A percentile compares a stretch with the other conserved stretches of the same genome.
These are phyloP conservation scores for Salvia sclarea DNA, from an alignment of 305 asterid genomes.

Conservation along the genomic window DNA sequence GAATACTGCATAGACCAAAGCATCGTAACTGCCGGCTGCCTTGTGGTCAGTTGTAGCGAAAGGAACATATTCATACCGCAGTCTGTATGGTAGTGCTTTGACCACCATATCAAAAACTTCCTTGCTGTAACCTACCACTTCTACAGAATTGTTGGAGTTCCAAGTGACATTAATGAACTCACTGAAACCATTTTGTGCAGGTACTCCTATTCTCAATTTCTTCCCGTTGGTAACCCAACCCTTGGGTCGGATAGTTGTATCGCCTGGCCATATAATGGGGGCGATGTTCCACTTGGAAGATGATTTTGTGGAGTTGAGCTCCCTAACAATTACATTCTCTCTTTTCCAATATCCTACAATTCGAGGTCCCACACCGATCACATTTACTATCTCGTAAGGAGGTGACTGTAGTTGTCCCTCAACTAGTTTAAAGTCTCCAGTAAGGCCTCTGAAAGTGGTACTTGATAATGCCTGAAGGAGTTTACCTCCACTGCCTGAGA, in stretches of 20 bases:
- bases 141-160: conserved; percentile 35
- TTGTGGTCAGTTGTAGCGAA: conserved; percentile 42
- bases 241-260: conserved; percentile 38
- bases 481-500: conserved; percentile 43
- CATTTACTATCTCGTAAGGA: conserved; percentile 46
- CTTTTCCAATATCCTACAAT: conserved; percentile 54
- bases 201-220: conserved; percentile 51
- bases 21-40: no score
- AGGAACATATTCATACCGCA: conserved; percentile 55
- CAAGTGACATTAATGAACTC: conserved; percentile 44
- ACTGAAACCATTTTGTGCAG: conserved; percentile 41
- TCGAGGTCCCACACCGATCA: conserved; percentile 40
- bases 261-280: conserved; percentile 60
- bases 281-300: conserved; percentile 32
- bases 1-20: conserved; percentile 51
- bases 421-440: conserved; percentile 47
- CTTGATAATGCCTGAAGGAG: conserved; percentile 37
- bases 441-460: conserved; percentile 48
- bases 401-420: conserved; percentile 53
- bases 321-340: conserved; percentile 30
- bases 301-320: conserved; percentile 33
- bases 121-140: conserved; percentile 51
- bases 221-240: conserved; percentile 64
- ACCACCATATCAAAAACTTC: conserved; percentile 58
- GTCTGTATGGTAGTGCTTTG: conserved; percentile 41